Conservation (phyloP, 805 yeast species). For the Sugiyamaella chiloensis region DNA sequence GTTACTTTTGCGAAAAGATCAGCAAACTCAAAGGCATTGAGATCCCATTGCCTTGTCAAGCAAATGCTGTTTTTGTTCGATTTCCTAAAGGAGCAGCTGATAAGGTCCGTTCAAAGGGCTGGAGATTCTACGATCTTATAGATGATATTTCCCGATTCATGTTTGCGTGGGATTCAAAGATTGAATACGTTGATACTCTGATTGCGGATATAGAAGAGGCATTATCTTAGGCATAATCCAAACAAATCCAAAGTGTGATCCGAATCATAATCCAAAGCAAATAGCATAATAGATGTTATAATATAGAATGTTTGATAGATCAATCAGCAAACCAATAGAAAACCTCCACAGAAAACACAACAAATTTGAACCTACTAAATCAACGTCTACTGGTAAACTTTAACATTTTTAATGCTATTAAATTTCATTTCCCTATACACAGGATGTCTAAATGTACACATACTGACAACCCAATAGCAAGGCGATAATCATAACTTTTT, state of each 20-base stretch:
- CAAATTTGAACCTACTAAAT: too few species aligned
- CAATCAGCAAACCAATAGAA: too few species aligned
- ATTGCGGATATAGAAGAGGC: not conserved
- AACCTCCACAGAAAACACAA: too few species aligned
- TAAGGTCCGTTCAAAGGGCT: not conserved
- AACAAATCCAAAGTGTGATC: too few species aligned
- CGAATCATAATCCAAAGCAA: too few species aligned
- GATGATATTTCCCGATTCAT: constrained; percentile 3
- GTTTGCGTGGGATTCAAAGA: constrained; percentile 11
- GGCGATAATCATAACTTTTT: constrained; percentile 1
- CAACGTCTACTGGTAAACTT: too few species aligned
- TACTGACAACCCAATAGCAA: not conserved
- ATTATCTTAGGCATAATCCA: too few species aligned
- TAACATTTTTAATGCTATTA: constrained; percentile 3
- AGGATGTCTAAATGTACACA: constrained; percentile 4
- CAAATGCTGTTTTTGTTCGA: constrained; percentile 11
- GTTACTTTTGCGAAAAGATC: not conserved
- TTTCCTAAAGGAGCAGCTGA: constrained; percentile 3
- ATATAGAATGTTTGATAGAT: not conserved
- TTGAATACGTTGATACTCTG: not conserved
- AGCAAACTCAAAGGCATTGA: not conserved
- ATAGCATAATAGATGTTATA: too few species aligned
- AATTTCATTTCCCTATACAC: constrained; percentile 2
- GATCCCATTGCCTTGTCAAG: constrained; percentile 3
- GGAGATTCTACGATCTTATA: constrained; percentile 10